Evolutionary conservation across 495 filamentous ascomycete genomes (phyloP), one percentile per base, ranked within the genome.

Genomic region (Neurospora cerealis): DNA sequence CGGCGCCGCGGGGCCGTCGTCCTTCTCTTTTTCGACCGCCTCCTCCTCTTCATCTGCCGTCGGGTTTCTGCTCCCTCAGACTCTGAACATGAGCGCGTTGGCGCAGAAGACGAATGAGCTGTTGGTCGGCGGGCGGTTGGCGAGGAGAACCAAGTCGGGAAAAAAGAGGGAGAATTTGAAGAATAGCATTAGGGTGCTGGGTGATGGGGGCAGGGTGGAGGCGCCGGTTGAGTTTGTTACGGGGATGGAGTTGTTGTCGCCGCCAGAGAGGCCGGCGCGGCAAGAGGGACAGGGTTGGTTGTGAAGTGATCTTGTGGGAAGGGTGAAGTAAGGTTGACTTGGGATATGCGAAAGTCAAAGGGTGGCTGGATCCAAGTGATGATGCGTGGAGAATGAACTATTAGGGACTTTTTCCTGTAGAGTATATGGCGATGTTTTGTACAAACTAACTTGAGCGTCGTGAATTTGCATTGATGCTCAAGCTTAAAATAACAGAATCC

Each of bases 161-260:
- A 69, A 70, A 73, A 54, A 70, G 72, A 54, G 76, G 71, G 73
- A 78, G 44, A 72, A 70, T 21, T 17, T 79, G 70, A 77, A 73
- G 74, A 73, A 72, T 37, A 73, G 70, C 28, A 73, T 73, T 9
- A 73, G 28, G 44, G 72, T 73, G 11, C 44, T 71, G 34, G 72
- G 66, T 5, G 72, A 73, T 46, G 72, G 69, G 19, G 72, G 66
- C 7, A 71, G 40, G 39, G 17, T 73, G 69, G 28, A 34, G 28
- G 54, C 54, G 54, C 54, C 54, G 54, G 54, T 66, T 34, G 54
- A 66, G 24, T 66, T 66, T 34, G 24, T 66, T 15, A 66, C 54
- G 24, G 54, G 54, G 11, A 34, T 32, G 6, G 54, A 66, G 7
- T 36, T 66, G 54, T 66, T 66, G 15, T 66, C 54, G 54, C 28